Base-by-base conservation (phyloP, 2,329 filamentous ascomycete genomes). In the Fusarium sp. region DNA sequence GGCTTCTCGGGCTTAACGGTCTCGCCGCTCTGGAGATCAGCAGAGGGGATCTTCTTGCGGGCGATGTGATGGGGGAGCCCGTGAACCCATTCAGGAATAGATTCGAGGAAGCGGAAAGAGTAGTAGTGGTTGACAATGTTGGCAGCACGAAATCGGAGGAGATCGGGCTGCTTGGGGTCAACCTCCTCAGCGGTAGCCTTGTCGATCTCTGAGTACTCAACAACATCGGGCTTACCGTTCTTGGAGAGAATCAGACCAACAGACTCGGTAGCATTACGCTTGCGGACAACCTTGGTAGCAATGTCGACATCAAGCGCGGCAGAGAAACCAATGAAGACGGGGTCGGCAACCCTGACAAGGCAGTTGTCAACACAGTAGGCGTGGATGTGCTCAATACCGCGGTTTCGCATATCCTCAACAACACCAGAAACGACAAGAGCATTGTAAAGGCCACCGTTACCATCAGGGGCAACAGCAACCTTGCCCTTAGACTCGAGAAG, bases 81-180 rank as follows among this genome's bases (percentile, higher is more conserved):
- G 84, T 94, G 88, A 20, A 89, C 90, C 93, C 94, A 98, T 76
- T 90, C 85, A 63, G 96, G 94, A 76, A 98, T 97, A 71, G 90
- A 92, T 81, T 97, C 92, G 52, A 99, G 88, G 88, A 98, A 98
- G 74, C 88, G 85, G 86, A 95, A 95, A 49, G 94, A 97, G 86
- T 99, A 99, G 89, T 98, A 99, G 88, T 99, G 96, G 87, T 99
- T 99, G 84, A 99, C 96, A 76, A 99, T 99, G 86, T 99, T 99
- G 78, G 95, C 96, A 63, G 96, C 95, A 69, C 96, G 92, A 90
- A 97, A 98, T 83, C 95, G 97, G 80, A 99, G 91, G 58, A 98
- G 86, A 63, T 89, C 91, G 6, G 89, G 86, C 78, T 97, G 91
- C 82, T 93, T 93, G 59, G 91, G 83, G 79, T 99, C 96, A 79